Base-by-base conservation (phyloP, 345 rosid genomes). In the Salix dunnii region DNA sequence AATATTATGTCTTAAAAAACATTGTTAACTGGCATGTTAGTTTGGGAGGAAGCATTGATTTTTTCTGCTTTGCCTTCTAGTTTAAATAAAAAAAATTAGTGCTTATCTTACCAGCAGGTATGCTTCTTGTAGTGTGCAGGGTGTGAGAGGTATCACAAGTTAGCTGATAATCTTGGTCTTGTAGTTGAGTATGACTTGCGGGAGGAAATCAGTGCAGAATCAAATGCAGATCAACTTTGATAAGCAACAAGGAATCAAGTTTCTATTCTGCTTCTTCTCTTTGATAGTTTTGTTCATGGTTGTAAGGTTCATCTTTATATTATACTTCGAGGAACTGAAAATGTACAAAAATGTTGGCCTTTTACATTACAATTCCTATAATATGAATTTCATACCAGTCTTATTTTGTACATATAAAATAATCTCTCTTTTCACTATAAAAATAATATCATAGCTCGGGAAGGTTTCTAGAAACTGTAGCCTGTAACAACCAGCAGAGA, bases 121-220 rank as follows among this genome's bases (percentile, higher is more conserved):
- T 76, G 46, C 31, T 80, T 78, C 71, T 83, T 78, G 38, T 87
- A 92, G 98, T 92, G 99, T 83, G 99, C 85, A 83, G 98, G 98
- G 64, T 91, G 99, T 83, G 90, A 90, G 33, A 82, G 14, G 83
- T 89, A 93, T 88, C 99, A 93, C 87, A 93, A 93, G 79, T 81
- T 93, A 67, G 95, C 86, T 25, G 99, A 96, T 84, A 92, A 93
- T 85, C 97, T 93, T 72, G 95, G 98, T 78, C 93, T 89, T 75
- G 79, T 91, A 46, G 85, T 90, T 74, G 98, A 96, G 87, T 88
- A 89, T 80, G 94, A 90, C 79, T 87, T 96, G 72, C 84, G 85
- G 30, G 88, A 91, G 69, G 91, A 89, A 79, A 79, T 60, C n/a
- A 68, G 40, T 46, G 82, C 66, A 64, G 88, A 85, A 81, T 51